phyloP scores from a whole-genome alignment of 208 protist genomes.

The Trypanosoma lewisi region DNA sequence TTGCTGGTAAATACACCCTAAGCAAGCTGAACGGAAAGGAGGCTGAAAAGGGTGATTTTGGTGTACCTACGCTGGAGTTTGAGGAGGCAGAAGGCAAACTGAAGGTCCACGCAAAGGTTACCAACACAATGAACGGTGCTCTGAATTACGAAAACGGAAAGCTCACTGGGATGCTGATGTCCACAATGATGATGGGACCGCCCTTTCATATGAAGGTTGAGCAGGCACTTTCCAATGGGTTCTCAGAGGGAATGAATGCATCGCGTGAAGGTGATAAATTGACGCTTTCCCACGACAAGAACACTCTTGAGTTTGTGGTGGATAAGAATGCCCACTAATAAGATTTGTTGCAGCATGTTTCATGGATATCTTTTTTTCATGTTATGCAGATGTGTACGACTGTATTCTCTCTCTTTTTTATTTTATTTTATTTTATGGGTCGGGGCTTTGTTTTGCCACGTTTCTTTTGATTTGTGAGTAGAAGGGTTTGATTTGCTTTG shows the following conservation, averaged over 20 bases:
- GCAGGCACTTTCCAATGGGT: constrained; percentile 24
- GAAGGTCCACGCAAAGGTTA: not conserved
- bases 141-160: constrained; percentile 23
- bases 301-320: constrained; percentile 29
- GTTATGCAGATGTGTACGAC: not conserved
- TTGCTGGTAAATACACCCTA: not conserved
- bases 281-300: constrained; percentile 21
- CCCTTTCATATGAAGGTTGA: constrained; percentile 36
- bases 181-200: constrained; percentile 34
- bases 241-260: constrained; percentile 32
- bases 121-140: constrained; percentile 20
- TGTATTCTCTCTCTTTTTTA: not conserved
- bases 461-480: no score
- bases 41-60: not conserved
- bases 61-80: not conserved
- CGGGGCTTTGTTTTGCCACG: no score
- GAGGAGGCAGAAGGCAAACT: not conserved
- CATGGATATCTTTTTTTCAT: not conserved
- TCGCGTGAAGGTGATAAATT: constrained; percentile 19
- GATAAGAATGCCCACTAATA: not conserved
- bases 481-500: no score
- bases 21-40: not conserved
- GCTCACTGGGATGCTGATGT: constrained; percentile 34
- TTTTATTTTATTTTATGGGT: not conserved
- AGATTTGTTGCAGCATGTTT: not conserved